phyloP scores from a whole-genome alignment of 1,284 basidiomycete genomes.

The Melampsora americana region DNA sequence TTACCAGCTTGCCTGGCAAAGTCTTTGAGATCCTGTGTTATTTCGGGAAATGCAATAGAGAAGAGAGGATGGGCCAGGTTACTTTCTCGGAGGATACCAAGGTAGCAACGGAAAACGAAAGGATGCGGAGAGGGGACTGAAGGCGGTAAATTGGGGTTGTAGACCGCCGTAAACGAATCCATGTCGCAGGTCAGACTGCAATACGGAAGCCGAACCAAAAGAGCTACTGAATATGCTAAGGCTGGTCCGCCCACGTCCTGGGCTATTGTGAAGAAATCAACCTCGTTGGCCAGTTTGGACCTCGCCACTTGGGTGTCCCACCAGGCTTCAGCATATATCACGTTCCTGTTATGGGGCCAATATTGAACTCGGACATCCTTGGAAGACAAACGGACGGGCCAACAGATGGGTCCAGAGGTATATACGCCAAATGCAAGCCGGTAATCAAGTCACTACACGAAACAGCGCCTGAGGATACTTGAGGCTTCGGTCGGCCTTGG shows the following conservation, averaged over 20 bases:
- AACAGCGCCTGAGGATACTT: conserved; percentile 3
- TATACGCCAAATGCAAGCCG: neutral
- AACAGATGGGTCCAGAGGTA: too few relatives aligned
- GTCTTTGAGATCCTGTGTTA: conserved; percentile 83
- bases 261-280: too few relatives aligned
- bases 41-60: neutral
- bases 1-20: conserved; percentile 81
- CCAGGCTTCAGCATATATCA: too few relatives aligned
- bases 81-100: neutral
- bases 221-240: too few relatives aligned
- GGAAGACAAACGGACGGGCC: too few relatives aligned
- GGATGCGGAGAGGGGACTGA: neutral
- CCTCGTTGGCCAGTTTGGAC: too few relatives aligned
- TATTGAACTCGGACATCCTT: too few relatives aligned
- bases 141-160: neutral
- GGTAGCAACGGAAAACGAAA: neutral
- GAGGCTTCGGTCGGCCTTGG: conserved; percentile 7
- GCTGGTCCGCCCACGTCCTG: too few relatives aligned
- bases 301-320: too few relatives aligned
- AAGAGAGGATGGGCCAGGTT: conserved; percentile 6
- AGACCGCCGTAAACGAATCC: neutral
- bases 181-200: too few relatives aligned
- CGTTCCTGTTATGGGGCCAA: too few relatives aligned
- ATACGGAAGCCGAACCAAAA: too few relatives aligned
- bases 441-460: neutral